These are phyloP conservation scores for Zizania latifolia DNA, from an alignment of 176 grass and related monocot species.

Conservation along the genomic window DNA sequence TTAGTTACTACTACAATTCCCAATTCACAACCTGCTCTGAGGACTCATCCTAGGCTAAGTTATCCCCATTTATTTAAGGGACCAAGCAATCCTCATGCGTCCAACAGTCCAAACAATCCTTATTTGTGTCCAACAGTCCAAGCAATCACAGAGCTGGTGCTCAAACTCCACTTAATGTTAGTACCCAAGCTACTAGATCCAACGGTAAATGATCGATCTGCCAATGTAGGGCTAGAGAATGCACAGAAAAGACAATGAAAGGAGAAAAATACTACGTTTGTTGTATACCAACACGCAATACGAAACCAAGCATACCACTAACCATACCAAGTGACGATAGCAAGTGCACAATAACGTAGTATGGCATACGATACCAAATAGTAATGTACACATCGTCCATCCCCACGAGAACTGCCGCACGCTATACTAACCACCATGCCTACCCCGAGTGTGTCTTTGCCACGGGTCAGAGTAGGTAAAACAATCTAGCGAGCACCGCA, in stretches of 20 bases:
- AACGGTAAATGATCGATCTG: conserved; percentile 23
- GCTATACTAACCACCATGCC: no score
- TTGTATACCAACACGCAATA: no score
- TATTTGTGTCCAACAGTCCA: neutral
- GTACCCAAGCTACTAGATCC: conserved; percentile 8
- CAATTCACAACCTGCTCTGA: no score
- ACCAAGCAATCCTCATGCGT: neutral
- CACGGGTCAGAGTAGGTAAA: no score
- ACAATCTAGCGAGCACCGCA: no score
- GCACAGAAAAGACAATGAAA: neutral
- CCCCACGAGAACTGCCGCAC: no score
- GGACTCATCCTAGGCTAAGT: neutral
- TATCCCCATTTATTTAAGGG: neutral
- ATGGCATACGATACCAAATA: no score
- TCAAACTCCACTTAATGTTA: conserved; percentile 22
- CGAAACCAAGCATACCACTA: no score
- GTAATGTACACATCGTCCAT: no score
- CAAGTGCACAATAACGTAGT: no score
- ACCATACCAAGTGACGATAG: no score
- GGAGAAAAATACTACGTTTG: conserved; percentile 48
- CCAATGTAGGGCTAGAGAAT: conserved; percentile 54
- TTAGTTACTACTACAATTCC: neutral
- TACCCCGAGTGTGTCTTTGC: no score
- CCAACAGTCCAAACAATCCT: neutral
- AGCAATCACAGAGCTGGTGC: neutral